These are phyloP conservation scores for Solanum pinnatisectum DNA, from an alignment of 257 asterid species.

Conservation along the genomic window DNA sequence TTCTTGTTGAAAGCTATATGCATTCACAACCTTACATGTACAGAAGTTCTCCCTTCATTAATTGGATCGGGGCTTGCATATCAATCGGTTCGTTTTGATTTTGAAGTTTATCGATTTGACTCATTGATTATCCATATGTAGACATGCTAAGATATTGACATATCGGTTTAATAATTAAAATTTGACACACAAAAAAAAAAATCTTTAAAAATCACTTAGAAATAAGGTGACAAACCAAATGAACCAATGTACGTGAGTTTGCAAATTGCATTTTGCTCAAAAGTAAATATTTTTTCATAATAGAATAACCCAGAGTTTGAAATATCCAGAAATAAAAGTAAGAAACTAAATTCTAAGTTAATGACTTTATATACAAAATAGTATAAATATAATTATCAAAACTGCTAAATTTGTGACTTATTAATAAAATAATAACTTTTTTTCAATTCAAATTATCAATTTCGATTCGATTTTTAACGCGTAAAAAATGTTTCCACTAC, in stretches of 20 bases:
- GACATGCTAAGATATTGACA: too few species aligned
- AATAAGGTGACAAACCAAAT: not conserved
- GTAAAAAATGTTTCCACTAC: not conserved
- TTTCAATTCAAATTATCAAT: too few species aligned
- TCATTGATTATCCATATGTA: fast-evolving
- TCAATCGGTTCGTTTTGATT: too few species aligned
- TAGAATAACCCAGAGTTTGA: too few species aligned
- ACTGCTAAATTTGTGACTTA: too few species aligned
- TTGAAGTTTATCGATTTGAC: too few species aligned
- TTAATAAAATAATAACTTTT: too few species aligned
- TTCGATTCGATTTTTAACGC: fast-evolving
- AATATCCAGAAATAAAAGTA: not conserved
- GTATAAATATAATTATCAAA: too few species aligned
- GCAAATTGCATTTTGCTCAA: not conserved
- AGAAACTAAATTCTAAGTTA: not conserved
- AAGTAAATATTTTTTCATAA: too few species aligned
- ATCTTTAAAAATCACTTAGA: not conserved
- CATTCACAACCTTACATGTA: not conserved
- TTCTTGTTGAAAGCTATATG: not conserved
- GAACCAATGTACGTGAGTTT: not conserved
- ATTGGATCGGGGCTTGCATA: not conserved
- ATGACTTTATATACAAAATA: too few species aligned
- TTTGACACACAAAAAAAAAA: too few species aligned
- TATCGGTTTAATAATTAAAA: too few species aligned
- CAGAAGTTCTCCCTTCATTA: not conserved